Base-by-base conservation (phyloP, 441 rosid species). In the Biscutella laevigata region DNA sequence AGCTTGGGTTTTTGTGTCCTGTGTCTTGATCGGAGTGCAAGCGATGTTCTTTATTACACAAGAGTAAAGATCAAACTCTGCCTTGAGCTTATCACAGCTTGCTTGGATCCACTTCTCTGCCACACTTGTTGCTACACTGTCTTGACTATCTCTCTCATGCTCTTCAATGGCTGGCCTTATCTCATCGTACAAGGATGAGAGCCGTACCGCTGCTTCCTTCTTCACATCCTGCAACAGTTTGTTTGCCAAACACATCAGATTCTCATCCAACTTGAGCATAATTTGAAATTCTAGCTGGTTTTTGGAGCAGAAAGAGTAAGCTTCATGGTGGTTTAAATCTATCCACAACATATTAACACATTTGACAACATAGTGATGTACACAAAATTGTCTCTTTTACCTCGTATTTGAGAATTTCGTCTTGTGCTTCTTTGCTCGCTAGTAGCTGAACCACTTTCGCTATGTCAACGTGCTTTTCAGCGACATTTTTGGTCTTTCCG, bases 51-150 rank as follows among this genome's bases (percentile, higher is more conserved):
- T 86, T 10, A 81, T 76, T 44, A 90, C 67, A 5, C 82, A 71
- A 39, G 84, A 83, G 71, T 87, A 71, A 17, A 90, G 84, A 71
- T 87, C 81, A 45, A 90, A 90, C 77, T 90, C 95, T 6, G 86
- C 79, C 77, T 81, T 90, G 52, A 86, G 69, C 51, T 84, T 84
- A 24, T 49, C 4, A 63, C 98, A 87, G 76, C 86, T 69, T 19
- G 82, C 95, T 73, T 81, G 77, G 17, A 90, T 87, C 98, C 98
- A 90, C 62, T 82, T 87, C 80, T 90, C 98, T 3, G 95, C 98
- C 24, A 90, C 89, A 29, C 87, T 81, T 32, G 97, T 87, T 3
- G 97, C 85, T 16, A 87, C 90, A 52, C 76, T 75, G 56, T 87
- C 98, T 68, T 90, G 95, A 72, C 66, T 87, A 59, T 90, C 98